Percentiles rank a stretch among this genome's conserved stretches.
phyloP scores from a whole-genome alignment of 2,329 filamentous ascomycete species.

The Colletotrichum sublineola region DNA sequence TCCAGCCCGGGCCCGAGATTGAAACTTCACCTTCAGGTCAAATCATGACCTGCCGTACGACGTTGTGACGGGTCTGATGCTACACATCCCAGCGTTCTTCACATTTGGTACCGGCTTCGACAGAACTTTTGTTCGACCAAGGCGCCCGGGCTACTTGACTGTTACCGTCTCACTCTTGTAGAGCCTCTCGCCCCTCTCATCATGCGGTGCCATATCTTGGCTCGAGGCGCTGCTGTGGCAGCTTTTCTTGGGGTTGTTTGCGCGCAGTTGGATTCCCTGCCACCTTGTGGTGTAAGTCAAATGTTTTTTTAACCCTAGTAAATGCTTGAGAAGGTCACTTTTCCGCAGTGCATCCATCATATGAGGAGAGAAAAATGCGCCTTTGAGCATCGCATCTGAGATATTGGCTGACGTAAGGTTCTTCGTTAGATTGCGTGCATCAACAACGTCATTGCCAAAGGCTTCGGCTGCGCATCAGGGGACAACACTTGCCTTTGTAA shows the following conservation, averaged over 20 bases:
- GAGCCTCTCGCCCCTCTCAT: neutral
- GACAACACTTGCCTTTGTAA: constrained; percentile 57
- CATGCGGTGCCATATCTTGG: constrained; percentile 27
- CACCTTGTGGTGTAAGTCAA: constrained; percentile 42
- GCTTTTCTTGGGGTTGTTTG: constrained; percentile 11
- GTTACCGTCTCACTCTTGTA: neutral
- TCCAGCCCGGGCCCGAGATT: constrained; percentile 1
- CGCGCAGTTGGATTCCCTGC: constrained; percentile 37
- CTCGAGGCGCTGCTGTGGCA: neutral
- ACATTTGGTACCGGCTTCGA: neutral
- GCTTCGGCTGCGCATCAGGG: constrained; percentile 47
- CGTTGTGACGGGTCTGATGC: constrained; percentile 32
- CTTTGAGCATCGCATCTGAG: neutral
- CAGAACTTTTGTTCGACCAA: neutral
- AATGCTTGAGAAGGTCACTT: neutral
- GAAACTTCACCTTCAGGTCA: constrained; percentile 13
- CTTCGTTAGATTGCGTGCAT: constrained; percentile 28
- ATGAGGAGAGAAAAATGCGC: neutral
- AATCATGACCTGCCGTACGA: constrained; percentile 35
- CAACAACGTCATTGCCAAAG: constrained; percentile 42
- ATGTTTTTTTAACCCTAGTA: neutral
- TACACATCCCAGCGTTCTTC: constrained; percentile 17
- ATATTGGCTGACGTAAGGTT: neutral
- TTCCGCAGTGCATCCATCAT: neutral
- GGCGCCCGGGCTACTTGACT: neutral